These are phyloP conservation scores for Chytridiales sp. DNA, from an alignment of 371 early-diverging fungal genomes.

Conservation along the genomic window DNA sequence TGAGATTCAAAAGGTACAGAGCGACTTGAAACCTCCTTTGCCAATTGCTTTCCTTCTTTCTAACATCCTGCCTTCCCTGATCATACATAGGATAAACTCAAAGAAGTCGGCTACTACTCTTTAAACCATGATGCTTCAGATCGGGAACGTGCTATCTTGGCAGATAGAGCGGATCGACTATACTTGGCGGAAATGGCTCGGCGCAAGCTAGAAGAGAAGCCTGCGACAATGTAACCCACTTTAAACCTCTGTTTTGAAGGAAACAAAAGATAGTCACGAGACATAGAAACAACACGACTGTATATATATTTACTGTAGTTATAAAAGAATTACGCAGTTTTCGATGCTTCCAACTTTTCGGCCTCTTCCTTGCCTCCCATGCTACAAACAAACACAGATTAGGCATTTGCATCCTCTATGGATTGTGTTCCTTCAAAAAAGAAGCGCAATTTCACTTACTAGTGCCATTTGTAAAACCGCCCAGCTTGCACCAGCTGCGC, in stretches of 20 bases:
- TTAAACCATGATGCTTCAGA: background rate
- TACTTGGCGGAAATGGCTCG: constrained; percentile 1
- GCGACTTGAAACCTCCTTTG: too few species aligned
- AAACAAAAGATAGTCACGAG: background rate
- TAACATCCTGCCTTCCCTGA: too few species aligned
- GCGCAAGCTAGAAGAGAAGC: background rate
- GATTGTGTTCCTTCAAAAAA: background rate
- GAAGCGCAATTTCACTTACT: constrained; percentile 22
- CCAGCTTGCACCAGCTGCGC: constrained; percentile 82
- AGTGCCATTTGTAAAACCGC: constrained; percentile 69
- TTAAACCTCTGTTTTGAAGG: background rate
- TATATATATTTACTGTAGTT: background rate
- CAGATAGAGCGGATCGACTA: background rate
- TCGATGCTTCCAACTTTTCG: constrained; percentile 16
- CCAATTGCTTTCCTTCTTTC: too few species aligned
- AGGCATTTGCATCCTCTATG: background rate
- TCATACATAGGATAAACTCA: too few species aligned
- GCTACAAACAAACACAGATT: constrained; percentile 5
- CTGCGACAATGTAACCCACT: background rate
- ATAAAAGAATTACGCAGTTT: constrained; percentile 3
- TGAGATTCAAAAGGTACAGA: too few species aligned
- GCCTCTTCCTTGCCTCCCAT: constrained; percentile 29
- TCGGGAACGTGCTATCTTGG: background rate
- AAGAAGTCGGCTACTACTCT: background rate
- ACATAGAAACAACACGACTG: background rate